Percentiles rank a stretch among this genome's conserved stretches.
These are phyloP conservation scores for Candida maesae DNA, from an alignment of 805 yeast genomes.

Conservation along the genomic window DNA sequence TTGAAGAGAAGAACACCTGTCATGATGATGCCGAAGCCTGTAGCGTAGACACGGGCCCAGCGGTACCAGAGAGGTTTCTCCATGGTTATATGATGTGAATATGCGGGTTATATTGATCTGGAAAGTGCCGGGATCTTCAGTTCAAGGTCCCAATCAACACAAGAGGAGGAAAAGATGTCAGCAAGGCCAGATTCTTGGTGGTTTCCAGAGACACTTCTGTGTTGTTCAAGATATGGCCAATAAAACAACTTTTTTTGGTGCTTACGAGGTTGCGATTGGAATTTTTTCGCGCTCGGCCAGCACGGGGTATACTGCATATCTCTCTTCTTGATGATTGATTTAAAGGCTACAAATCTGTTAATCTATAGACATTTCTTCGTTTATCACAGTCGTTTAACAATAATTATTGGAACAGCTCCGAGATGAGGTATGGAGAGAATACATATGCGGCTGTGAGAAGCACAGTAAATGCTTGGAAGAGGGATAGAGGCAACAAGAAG, in stretches of 20 bases:
- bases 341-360: not conserved
- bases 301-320: too few relatives aligned
- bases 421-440: conserved; percentile 68
- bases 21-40: conserved; percentile 66
- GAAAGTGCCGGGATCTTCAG: not conserved
- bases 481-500: conserved; percentile 62
- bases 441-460: conserved; percentile 71
- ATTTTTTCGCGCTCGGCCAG: conserved; percentile 3
- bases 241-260: conserved; percentile 10
- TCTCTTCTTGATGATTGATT: too few relatives aligned
- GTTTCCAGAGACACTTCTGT: too few relatives aligned
- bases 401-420: conserved; percentile 22
- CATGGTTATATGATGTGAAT: conserved; percentile 9
- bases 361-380: not conserved
- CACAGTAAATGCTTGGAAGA: conserved; percentile 64
- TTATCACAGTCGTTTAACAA: not conserved
- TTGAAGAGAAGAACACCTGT: conserved; percentile 69
- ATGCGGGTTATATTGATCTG: not conserved
- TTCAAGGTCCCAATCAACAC: too few relatives aligned
- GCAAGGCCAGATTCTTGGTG: too few relatives aligned
- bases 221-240: too few relatives aligned
- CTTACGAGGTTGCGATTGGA: conserved; percentile 2
- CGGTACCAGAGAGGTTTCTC: conserved; percentile 48
- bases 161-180: too few relatives aligned
- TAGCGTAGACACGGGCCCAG: conserved; percentile 54